Percentiles rank a stretch among this genome's conserved stretches.
phyloP scores from a whole-genome alignment of 768 basidiomycete species.

The Lanmaoa rubissima region DNA sequence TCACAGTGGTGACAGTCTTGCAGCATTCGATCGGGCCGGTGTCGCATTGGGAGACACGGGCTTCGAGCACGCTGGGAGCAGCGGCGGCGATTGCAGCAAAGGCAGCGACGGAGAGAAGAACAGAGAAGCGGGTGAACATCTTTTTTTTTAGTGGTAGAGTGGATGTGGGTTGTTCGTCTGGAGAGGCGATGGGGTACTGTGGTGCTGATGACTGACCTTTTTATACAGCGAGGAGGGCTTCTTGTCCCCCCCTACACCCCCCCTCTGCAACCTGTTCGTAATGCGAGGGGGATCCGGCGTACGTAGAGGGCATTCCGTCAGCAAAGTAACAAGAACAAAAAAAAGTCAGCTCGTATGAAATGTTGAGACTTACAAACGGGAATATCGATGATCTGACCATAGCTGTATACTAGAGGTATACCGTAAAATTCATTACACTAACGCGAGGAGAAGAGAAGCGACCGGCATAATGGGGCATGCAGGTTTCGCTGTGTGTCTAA shows the following conservation, averaged over 20 bases:
- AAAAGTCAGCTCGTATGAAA: too few species aligned
- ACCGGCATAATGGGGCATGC: too few species aligned
- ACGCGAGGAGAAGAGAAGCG: too few species aligned
- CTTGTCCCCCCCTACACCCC: not conserved
- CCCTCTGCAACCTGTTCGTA: not conserved
- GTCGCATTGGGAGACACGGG: constrained; percentile 2
- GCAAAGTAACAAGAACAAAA: too few species aligned
- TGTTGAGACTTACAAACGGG: too few species aligned
- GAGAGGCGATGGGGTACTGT: not conserved
- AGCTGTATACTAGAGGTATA: too few species aligned
- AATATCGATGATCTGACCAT: too few species aligned
- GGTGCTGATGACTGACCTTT: not conserved
- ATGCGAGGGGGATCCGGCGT: too few species aligned
- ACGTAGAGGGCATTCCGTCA: too few species aligned
- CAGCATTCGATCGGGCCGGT: constrained; percentile 12
- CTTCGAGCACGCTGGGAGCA: constrained; percentile 5
- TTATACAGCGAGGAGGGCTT: constrained; percentile 6
- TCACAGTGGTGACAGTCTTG: not conserved
- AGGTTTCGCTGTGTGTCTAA: too few species aligned
- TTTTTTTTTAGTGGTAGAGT: not conserved
- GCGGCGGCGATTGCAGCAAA: constrained; percentile 7
- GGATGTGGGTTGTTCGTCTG: not conserved
- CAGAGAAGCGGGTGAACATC: constrained; percentile 9
- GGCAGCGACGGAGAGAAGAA: constrained; percentile 12
- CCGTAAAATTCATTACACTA: too few species aligned